Base-by-base conservation (phyloP, 345 rosid genomes). In the Eucalyptus albens region DNA sequence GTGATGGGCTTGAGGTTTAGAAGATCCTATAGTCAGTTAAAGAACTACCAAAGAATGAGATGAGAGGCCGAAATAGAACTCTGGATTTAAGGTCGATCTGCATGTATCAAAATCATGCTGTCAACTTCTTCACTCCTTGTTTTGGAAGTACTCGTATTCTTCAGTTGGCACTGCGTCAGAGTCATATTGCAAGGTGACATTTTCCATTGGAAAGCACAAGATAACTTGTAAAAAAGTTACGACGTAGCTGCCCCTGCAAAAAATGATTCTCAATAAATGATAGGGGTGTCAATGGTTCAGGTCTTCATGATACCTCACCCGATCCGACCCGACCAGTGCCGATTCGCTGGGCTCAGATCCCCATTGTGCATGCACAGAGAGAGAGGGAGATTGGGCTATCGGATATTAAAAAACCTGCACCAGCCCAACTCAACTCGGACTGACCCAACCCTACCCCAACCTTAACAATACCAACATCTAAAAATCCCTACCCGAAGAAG, bases 201-300 rank as follows among this genome's bases (percentile, higher is more conserved):
- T 60, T 60, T 24, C 31, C 6, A 5, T 12, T 27, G 31, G 31
- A 60, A 26, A 24, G 4, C 15, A 24, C 9, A 59, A 59, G n/a
- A 59, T 59, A 26, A 24, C 29, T 59, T 59, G n/a, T 11, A 11
- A 59, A 24, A 59, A 26, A 59, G 65, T 26, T 24, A 59, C 3
- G 11, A 26, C 1, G 1, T 59, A 1, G 65, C 65, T 1, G 1
- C 31, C 3, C 0, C 8, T 27, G 3, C 65, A 7, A 26, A 59
- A 26, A 59, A 59, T 59, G n/a, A 59, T 59, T 59, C 3, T 55
- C 12, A 8, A 55, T 55, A 15, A 50, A 50, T 50, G 50, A 49
- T 49, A 49, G 50, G 50, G 50, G 15, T 49, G 50, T 49, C 15
- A 49, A 49, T 49, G 50, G 50, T 49, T 49, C 14, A 2, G 50